Evolutionary conservation across 2,329 filamentous ascomycete genomes (phyloP).

Genomic region (Cladosporium cucumerinum): DNA sequence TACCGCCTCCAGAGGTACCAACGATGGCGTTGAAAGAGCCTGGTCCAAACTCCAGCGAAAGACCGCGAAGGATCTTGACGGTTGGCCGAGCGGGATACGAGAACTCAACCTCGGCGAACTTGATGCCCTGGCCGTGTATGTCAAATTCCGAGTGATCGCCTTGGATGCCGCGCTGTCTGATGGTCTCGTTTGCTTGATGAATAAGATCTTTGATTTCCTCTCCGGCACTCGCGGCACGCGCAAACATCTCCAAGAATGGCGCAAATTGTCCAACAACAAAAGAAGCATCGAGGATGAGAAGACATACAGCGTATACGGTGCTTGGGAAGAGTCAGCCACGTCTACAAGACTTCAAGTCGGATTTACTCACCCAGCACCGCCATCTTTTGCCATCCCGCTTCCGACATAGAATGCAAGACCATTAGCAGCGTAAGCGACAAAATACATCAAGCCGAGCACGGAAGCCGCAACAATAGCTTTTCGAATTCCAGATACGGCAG

Average conservation of each 20-base stretch:
- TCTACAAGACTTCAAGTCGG: not conserved
- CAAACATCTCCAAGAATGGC: slow-evolving; percentile 57
- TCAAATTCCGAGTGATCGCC: slow-evolving; percentile 20
- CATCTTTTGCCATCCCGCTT: slow-evolving; percentile 30
- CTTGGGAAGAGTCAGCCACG: not conserved
- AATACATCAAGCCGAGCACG: slow-evolving; percentile 45
- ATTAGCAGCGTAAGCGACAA: slow-evolving; percentile 46
- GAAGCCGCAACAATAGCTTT: slow-evolving; percentile 41
- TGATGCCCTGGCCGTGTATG: slow-evolving; percentile 30
- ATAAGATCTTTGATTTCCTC: slow-evolving; percentile 45
- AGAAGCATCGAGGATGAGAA: slow-evolving; percentile 61
- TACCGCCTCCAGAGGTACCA: slow-evolving; percentile 44
- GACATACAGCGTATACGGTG: slow-evolving; percentile 61
- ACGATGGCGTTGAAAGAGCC: slow-evolving; percentile 46
- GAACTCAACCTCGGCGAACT: slow-evolving; percentile 40
- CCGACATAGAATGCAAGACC: slow-evolving; percentile 48
- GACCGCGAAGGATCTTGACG: slow-evolving; percentile 38
- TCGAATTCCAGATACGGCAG: slow-evolving; percentile 38
- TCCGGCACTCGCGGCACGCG: slow-evolving; percentile 52
- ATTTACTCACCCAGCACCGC: slow-evolving; percentile 37
- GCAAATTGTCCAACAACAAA: slow-evolving; percentile 62
- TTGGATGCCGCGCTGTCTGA: slow-evolving; percentile 16
- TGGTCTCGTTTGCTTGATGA: slow-evolving; percentile 33
- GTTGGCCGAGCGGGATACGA: slow-evolving; percentile 45
- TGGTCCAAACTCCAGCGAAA: slow-evolving; percentile 37